Base-by-base conservation (phyloP, 1,139 yeast species). In the Meyerozyma guilliermondii region DNA sequence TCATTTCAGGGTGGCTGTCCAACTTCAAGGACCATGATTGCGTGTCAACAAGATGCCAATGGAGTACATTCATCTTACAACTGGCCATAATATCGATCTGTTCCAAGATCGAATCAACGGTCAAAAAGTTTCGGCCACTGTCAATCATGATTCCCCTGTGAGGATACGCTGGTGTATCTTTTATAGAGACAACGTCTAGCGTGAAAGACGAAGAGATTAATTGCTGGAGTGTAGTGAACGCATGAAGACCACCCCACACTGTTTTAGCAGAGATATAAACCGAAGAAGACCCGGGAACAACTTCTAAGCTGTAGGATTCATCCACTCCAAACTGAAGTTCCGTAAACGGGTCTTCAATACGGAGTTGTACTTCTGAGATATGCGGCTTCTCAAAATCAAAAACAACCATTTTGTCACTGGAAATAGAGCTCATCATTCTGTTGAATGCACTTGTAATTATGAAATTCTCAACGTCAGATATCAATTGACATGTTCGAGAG, bases 21-120 rank as follows among this genome's bases (percentile, higher is more conserved):
- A 72, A 48, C 37, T 60, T 59, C 14, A 74, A 20, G 1, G 80
- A 78, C 79, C 79, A 74, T 27, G 76, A 66, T 45, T 69, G 75
- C 7, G 75, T 48, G 48, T 74, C 80, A 8, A 59, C 62, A 17
- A 73, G 48, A 50, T 74, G 80, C 75, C 76, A 71, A 47, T 74
- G 80, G 38, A 74, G 59, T 1, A 63, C 57, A 47, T 74, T 74
- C 58, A 74, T 51, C 53, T 74, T 74, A 7, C 65, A 45, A 37
- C 68, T 54, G 1, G 74, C 55, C 75, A 74, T 66, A 17, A 70
- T 56, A 41, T 73, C 78, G 40, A 74, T 59, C 48, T 73, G 73
- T 29, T 67, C 62, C 38, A 58, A 48, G 14, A 74, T 57, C 6
- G 63, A 53, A 5, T 56, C 54, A 11, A 63, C 47, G 5, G 61